Evolutionary conservation across 2,329 filamentous ascomycete genomes (phyloP), one percentile per base, ranked within the genome.

Genomic region (Fusarium sp.): DNA sequence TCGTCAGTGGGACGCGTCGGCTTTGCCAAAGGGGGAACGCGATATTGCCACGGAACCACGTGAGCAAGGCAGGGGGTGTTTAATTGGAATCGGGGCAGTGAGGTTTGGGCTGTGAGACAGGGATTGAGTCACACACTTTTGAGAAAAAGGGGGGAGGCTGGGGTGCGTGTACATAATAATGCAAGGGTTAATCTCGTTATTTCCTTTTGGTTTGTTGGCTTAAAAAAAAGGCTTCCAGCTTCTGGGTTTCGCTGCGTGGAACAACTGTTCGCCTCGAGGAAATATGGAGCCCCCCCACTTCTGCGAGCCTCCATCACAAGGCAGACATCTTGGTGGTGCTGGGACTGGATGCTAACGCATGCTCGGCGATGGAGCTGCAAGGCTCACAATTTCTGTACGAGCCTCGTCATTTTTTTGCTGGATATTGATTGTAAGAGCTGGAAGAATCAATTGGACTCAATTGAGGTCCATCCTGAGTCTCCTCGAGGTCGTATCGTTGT

Each of bases 281-380:
- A 59, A 56, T 62, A 58, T 72, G 71, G 71, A 37, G 50, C 13
- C 13, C 52, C 52, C 38, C 58, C 24, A 45, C 42, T 31, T 54
- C 18, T 42, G 50, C 45, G 70, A 67, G 45, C 63, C 27, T 70
- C 70, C 56, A 52, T 52, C 47, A 31, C 76, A 79, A 79, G 77
- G 77, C 77, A 79, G 77, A 79, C 71, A 69, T 50, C 52, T 65
- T 67, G 47, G 47, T 66, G 42, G 72, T 40, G 63, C 67, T 79
- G 77, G 73, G 77, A 79, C 75, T 76, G 71, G 64, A 75, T 71
- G 77, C 71, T 79, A 79, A 62, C 64, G 71, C 73, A 75, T 77
- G 71, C 66, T 71, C 58, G 67, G 35, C 67, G 66, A 77, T 64
- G 72, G 66, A 70, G 70, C 75, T 76, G 70, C 75, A 70, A 78